Conservation (phyloP, 495 filamentous ascomycete genomes). For the Penicillium ochrochloron region DNA sequence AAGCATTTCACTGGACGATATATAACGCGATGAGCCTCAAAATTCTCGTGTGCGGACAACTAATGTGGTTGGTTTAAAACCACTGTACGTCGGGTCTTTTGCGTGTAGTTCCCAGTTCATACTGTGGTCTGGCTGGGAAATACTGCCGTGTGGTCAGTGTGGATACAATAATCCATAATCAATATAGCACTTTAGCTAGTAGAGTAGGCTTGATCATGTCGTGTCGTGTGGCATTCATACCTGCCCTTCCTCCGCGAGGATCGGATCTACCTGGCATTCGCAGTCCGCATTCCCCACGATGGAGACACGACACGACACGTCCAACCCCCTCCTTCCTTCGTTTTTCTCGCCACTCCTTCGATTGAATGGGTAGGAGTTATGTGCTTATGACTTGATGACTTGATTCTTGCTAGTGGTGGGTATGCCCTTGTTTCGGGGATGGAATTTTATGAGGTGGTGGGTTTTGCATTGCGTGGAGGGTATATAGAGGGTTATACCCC, state of each 20-base stretch:
- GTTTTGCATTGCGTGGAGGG: background rate
- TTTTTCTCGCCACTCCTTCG: background rate
- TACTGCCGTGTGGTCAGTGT: background rate
- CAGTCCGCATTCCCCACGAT: background rate
- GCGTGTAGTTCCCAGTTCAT: background rate
- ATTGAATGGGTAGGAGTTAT: background rate
- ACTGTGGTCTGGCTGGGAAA: background rate
- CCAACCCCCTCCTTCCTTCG: background rate
- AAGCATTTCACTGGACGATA: background rate
- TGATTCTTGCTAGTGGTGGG: background rate
- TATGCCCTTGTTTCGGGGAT: background rate
- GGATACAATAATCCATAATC: no score
- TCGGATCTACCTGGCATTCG: background rate
- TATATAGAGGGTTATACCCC: background rate
- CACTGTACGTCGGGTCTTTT: no score
- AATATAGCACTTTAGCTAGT: no score
- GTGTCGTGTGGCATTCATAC: background rate
- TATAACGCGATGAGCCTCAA: background rate
- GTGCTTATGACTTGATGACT: background rate
- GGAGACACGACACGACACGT: background rate
- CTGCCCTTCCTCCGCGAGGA: background rate
- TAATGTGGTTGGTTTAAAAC: background rate
- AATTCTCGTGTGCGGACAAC: background rate
- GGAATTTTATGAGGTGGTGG: background rate
- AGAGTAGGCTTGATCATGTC: no score